Evolutionary conservation across 441 rosid genomes (phyloP).

Genomic region (Monsonia emarginata): DNA sequence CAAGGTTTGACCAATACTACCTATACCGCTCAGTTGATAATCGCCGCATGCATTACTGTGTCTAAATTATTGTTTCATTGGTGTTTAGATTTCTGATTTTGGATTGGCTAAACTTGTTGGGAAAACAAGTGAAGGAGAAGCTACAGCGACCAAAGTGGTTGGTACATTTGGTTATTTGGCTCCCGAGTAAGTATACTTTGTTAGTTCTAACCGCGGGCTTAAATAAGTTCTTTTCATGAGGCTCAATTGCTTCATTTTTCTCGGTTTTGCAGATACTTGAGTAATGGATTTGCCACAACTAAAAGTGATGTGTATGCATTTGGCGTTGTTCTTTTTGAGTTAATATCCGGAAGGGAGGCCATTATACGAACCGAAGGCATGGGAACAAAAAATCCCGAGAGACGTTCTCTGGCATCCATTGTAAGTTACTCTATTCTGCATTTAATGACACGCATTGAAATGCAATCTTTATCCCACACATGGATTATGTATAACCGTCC

Average conservation of each 20-base stretch:
- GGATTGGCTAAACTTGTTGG: constrained; percentile 88
- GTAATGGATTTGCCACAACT: constrained; percentile 73
- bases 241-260: constrained; percentile 9
- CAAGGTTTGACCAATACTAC: constrained; percentile 37
- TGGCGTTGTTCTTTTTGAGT: constrained; percentile 87
- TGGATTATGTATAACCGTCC: not conserved
- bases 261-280: constrained; percentile 55
- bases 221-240: not conserved
- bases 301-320: constrained; percentile 95
- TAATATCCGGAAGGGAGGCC: constrained; percentile 83
- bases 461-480: constrained; percentile 8
- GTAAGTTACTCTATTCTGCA: constrained; percentile 38
- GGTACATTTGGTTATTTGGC: constrained; percentile 94
- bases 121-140: constrained; percentile 67
- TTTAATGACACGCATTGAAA: not conserved
- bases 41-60: not conserved
- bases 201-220: constrained; percentile 5
- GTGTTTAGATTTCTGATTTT: constrained; percentile 78
- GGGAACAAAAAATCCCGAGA: constrained; percentile 49
- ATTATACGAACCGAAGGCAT: constrained; percentile 56
- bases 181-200: constrained; percentile 85
- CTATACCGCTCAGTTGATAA: constrained; percentile 4
- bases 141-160: constrained; percentile 80
- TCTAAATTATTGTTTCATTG: constrained; percentile 5
- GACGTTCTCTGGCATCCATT: constrained; percentile 73